Base-by-base conservation (phyloP, 1,284 basidiomycete genomes). In the Irpex sp. region DNA sequence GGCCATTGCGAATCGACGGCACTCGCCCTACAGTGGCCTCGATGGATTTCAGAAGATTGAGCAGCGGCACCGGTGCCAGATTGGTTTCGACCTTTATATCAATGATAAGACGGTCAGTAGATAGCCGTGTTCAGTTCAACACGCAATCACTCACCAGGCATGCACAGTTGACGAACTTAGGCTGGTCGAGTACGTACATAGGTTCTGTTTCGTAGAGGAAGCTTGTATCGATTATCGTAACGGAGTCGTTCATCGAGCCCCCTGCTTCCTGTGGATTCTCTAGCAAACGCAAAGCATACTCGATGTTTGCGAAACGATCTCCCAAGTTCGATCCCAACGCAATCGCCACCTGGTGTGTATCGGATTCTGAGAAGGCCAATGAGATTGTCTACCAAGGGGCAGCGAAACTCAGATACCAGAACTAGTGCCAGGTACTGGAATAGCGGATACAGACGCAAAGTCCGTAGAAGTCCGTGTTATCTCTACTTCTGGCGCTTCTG, bases 181-280 rank as follows among this genome's bases (percentile, higher is more conserved):
- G 92, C 75, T 99, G 97, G 66, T 97, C 89, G 15, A 85, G 85
- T 26, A 97, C 88, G 75, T 99, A 99, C 97, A 98, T 98, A 0
- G 97, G 95, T 19, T 89, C 82, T 17, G 92, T 96, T 77, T 98
- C 92, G 74, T 99, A 99, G 77, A 99, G 76, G 76, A 96, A 94
- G 72, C 94, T 96, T 0, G 94, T 96, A 68, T 93, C 83, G 31
- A 91, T 77, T 13, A 96, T 78, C 13, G 71, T 73, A 3, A 88
- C 76, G 17, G 69, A 52, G 2, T 68, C 64, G 69, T 1, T 69
- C 63, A 3, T 71, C 60, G 13, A 36, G 34, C 7, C 1, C 65
- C 72, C 62, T 68, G 66, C 47, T 62, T 74, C 64, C 68, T 66
- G 34, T 4, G 85, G 81, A 15, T 72, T 67, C 72, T 88, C 88